These are phyloP conservation scores for Blastobotrys robertii DNA, from an alignment of 805 yeast genomes.

Conservation along the genomic window DNA sequence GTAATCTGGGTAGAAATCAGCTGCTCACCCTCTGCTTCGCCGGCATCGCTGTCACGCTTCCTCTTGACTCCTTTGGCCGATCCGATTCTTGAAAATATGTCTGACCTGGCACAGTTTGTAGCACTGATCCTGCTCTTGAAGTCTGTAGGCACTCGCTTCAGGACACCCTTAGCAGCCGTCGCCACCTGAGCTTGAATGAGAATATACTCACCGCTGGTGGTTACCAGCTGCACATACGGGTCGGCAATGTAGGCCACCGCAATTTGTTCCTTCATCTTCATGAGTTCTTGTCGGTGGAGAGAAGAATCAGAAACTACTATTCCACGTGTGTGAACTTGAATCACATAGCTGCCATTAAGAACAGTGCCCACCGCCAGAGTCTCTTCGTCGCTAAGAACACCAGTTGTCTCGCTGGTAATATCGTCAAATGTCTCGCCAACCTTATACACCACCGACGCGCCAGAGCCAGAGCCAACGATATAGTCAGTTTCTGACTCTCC, in stretches of 20 bases:
- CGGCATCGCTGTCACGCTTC: constrained; percentile 6
- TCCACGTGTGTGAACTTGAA: constrained; percentile 65
- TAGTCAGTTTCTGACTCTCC: constrained; percentile 16
- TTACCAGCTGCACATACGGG: constrained; percentile 5
- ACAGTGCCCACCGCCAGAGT: constrained; percentile 62
- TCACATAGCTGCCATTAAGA: constrained; percentile 43
- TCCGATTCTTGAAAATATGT: background rate
- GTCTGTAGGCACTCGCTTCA: too few species aligned
- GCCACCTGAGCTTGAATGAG: background rate
- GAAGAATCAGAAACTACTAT: constrained; percentile 41
- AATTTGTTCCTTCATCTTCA: too few species aligned
- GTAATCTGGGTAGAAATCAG: constrained; percentile 3
- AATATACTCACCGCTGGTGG: background rate
- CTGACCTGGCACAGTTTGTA: background rate
- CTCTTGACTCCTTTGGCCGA: constrained; percentile 4
- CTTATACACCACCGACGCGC: constrained; percentile 41
- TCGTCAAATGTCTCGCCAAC: constrained; percentile 40
- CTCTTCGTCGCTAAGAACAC: constrained; percentile 50
- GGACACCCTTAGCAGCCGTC: too few species aligned
- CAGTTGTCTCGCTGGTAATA: constrained; percentile 37
- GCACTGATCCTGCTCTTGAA: background rate
- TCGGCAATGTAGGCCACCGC: constrained; percentile 3
- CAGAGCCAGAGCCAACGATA: constrained; percentile 38
- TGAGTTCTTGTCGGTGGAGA: constrained; percentile 1
- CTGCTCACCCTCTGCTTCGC: constrained; percentile 27